Percentiles rank a stretch among this genome's conserved stretches.
phyloP scores from a whole-genome alignment of 208 protist genomes.

The Trypanosomatidae sp. region DNA sequence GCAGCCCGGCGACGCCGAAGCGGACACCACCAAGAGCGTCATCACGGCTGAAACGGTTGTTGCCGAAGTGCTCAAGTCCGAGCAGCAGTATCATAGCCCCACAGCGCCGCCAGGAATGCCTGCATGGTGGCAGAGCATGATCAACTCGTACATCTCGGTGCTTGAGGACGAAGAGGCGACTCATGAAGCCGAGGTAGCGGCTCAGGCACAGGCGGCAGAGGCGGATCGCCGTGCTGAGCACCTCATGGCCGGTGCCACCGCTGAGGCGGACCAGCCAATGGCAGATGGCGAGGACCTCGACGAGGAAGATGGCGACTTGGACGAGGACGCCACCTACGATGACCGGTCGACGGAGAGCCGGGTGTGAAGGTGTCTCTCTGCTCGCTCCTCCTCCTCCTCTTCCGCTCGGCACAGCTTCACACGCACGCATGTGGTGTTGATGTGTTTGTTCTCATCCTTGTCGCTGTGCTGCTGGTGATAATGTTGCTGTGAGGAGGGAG shows the following conservation, averaged over 20 bases:
- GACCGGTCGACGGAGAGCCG: conserved; percentile 5
- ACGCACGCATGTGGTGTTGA: not conserved
- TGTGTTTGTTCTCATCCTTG: not conserved
- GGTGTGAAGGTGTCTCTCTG: not conserved
- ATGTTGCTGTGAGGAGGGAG: not conserved
- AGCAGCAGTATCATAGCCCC: conserved; percentile 8
- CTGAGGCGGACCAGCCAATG: conserved; percentile 25
- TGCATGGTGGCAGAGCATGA: conserved; percentile 54
- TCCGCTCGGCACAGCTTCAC: not conserved
- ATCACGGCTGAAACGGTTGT: conserved; percentile 13
- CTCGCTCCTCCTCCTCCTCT: not conserved
- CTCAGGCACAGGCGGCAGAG: conserved; percentile 20
- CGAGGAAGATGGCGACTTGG: conserved; percentile 12
- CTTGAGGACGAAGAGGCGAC: conserved; percentile 36
- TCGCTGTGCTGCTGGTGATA: not conserved
- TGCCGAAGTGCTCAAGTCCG: conserved; percentile 28
- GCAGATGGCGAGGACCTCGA: conserved; percentile 12
- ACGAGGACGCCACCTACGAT: conserved; percentile 4
- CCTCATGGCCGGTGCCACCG: conserved; percentile 18
- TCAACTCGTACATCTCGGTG: conserved; percentile 45
- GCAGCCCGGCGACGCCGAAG: not conserved
- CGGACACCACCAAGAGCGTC: not conserved
- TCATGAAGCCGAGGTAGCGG: conserved; percentile 19
- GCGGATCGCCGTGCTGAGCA: conserved; percentile 16
- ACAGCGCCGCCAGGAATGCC: conserved; percentile 21